Evolutionary conservation across 73 alveolate genomes (phyloP).

Genomic region (Paramecium primaurelia): DNA sequence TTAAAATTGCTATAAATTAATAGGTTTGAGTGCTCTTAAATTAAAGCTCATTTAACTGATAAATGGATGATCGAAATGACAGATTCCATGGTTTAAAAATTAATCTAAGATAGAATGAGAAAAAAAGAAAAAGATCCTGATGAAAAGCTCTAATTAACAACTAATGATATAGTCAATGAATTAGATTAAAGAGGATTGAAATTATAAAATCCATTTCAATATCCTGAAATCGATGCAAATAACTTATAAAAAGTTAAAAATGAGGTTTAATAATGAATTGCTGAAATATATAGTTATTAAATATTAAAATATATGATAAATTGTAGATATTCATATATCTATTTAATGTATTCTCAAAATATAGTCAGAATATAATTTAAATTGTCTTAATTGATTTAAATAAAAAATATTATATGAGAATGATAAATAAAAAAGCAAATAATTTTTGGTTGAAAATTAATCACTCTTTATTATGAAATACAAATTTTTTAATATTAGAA

Average conservation of each 20-base stretch:
- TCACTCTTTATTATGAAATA: not conserved
- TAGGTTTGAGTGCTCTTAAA: not conserved
- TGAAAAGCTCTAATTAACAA: not conserved
- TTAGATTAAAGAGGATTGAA: constrained; percentile 9
- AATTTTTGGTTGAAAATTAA: not conserved
- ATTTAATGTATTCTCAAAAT: too few relatives aligned
- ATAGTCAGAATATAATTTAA: not conserved
- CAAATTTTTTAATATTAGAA: not conserved
- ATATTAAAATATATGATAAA: not conserved
- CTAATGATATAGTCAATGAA: not conserved
- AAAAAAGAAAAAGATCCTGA: constrained; percentile 19
- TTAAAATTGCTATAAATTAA: not conserved
- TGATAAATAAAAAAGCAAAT: not conserved
- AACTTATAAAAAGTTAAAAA: not conserved
- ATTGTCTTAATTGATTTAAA: not conserved
- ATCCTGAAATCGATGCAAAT: not conserved
- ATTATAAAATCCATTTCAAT: not conserved
- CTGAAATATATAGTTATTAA: not conserved
- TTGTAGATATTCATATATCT: not conserved
- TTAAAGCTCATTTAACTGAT: constrained; percentile 7
- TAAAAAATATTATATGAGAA: not conserved
- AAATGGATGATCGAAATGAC: constrained; percentile 33
- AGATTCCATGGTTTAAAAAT: not conserved
- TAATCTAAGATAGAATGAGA: not conserved
- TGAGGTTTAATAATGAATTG: not conserved